These are phyloP conservation scores for Solanum hybrid DNA, from an alignment of 305 asterid species.

Conservation along the genomic window DNA sequence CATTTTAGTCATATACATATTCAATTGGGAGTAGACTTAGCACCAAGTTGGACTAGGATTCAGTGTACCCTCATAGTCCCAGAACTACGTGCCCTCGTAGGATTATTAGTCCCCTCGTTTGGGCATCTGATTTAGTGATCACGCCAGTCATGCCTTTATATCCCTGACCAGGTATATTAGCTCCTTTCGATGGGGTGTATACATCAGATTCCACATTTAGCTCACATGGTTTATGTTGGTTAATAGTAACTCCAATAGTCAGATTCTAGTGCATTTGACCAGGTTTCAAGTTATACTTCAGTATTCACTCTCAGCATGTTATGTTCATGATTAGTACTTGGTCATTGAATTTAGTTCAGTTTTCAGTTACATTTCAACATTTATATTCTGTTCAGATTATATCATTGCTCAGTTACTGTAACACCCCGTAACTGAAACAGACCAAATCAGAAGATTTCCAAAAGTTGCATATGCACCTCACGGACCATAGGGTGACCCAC, in stretches of 20 bases:
- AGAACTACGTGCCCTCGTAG: background rate
- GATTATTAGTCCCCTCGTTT: background rate
- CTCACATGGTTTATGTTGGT: background rate
- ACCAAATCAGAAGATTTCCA: background rate
- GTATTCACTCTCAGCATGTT: background rate
- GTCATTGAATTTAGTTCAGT: background rate
- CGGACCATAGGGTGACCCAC: background rate
- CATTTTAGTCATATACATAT: background rate
- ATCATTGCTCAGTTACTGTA: background rate
- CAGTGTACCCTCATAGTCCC: background rate
- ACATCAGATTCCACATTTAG: too few relatives aligned
- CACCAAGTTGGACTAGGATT: background rate
- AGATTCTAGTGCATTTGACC: too few relatives aligned
- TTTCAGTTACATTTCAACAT: background rate
- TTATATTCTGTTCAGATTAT: too few relatives aligned
- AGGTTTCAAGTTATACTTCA: background rate
- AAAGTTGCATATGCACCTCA: accelerated
- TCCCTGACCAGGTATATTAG: too few relatives aligned
- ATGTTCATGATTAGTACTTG: background rate
- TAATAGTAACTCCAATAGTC: background rate
- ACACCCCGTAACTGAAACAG: too few relatives aligned
- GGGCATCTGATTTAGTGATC: too few relatives aligned
- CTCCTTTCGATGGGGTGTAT: too few relatives aligned
- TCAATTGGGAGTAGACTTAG: background rate
- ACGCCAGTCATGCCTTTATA: too few relatives aligned